phyloP scores from a whole-genome alignment of 2,329 filamentous ascomycete genomes.

The Fusarium subglutinans region DNA sequence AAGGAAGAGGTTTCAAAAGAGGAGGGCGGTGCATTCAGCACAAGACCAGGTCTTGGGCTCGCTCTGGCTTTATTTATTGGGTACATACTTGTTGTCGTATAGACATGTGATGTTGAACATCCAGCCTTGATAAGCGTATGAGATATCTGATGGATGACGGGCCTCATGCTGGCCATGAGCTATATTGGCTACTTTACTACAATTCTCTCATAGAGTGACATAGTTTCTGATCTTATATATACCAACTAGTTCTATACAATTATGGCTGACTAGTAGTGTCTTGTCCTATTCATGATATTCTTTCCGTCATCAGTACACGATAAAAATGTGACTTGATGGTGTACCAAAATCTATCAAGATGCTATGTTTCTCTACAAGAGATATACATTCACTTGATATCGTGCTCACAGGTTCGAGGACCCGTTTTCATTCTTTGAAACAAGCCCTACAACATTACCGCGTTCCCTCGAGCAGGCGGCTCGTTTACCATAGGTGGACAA shows the following conservation, averaged over 20 bases:
- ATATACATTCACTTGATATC: neutral
- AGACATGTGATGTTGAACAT: neutral
- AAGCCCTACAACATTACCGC: neutral
- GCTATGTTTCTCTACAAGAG: neutral
- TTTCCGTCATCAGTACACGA: neutral
- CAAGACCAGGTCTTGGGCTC: slow-evolving; percentile 25
- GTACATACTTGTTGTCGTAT: slow-evolving; percentile 26
- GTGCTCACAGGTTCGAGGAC: neutral
- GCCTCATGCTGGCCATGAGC: slow-evolving; percentile 25
- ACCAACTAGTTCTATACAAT: neutral
- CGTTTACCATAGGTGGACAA: neutral
- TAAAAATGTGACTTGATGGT: neutral
- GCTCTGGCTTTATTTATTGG: slow-evolving; percentile 25
- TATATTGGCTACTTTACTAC: neutral
- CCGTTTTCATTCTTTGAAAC: too few relatives aligned
- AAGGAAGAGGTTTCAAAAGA: slow-evolving; percentile 48
- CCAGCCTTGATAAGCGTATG: neutral
- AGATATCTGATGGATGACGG: neutral
- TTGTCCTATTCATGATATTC: neutral
- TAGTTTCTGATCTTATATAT: slow-evolving; percentile 3
- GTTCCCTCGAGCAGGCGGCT: neutral
- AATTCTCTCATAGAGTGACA: slow-evolving; percentile 5
- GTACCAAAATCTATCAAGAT: neutral
- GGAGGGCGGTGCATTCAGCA: slow-evolving; percentile 21
- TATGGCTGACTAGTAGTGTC: neutral